Percentiles rank a stretch among this genome's conserved stretches.
phyloP scores from a whole-genome alignment of 2,329 filamentous ascomycete species.

The Dactylellina sp. region DNA sequence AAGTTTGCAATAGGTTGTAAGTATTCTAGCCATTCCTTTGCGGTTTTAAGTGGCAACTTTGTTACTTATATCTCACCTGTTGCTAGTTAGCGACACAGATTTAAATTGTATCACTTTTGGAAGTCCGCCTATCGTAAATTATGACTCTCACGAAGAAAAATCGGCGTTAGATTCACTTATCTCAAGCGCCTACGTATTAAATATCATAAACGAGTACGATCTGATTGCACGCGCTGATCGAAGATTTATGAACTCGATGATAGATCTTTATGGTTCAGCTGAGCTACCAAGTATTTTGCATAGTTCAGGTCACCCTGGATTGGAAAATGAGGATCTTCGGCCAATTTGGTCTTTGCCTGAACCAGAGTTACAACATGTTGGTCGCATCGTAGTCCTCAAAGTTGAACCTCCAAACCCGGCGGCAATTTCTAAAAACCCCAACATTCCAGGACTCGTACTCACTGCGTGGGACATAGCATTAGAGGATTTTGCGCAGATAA shows the following conservation, averaged over 20 bases:
- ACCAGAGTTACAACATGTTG: slow-evolving; percentile 5
- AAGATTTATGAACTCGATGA: neutral
- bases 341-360: slow-evolving; percentile 1
- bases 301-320: neutral
- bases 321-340: neutral
- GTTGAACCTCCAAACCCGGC: neutral
- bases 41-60: neutral
- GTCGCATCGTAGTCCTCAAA: slow-evolving; percentile 2
- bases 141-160: neutral
- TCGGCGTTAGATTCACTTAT: neutral
- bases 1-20: neutral
- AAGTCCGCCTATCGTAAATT: neutral
- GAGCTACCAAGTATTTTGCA: neutral
- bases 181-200: neutral
- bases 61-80: too few relatives aligned
- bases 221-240: neutral
- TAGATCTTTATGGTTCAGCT: neutral
- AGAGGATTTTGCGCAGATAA: neutral
- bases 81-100: neutral
- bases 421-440: neutral
- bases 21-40: too few relatives aligned
- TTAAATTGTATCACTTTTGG: slow-evolving; percentile 4
- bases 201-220: slow-evolving; percentile 16
- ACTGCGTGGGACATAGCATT: neutral
- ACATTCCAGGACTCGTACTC: too few relatives aligned